These are phyloP conservation scores for Lactifluus subvellereus DNA, from an alignment of 768 basidiomycete species.

Conservation along the genomic window DNA sequence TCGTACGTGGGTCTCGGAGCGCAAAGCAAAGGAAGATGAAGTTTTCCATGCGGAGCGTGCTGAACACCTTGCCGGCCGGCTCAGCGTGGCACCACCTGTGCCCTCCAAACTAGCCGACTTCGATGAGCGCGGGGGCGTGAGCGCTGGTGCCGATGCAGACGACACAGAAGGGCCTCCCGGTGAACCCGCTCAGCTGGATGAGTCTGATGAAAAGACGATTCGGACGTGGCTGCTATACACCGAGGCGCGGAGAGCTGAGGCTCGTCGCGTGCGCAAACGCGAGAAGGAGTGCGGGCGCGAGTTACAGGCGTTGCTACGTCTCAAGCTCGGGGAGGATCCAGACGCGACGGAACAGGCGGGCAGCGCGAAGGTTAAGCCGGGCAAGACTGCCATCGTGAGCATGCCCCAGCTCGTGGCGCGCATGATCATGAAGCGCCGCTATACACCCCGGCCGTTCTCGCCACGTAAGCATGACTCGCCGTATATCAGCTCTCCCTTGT, in stretches of 20 bases:
- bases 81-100: slow-evolving; percentile 21
- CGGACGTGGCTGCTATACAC: slow-evolving; percentile 32
- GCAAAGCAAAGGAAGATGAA: slow-evolving; percentile 23
- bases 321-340: slow-evolving; percentile 41
- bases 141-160: slow-evolving; percentile 28
- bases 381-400: slow-evolving; percentile 25
- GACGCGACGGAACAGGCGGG: slow-evolving; percentile 26
- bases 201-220: slow-evolving; percentile 21
- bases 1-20: slow-evolving; percentile 21
- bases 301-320: slow-evolving; percentile 47
- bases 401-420: slow-evolving; percentile 42
- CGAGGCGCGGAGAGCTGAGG: slow-evolving; percentile 35
- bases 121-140: slow-evolving; percentile 29
- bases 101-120: slow-evolving; percentile 25
- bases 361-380: slow-evolving; percentile 20
- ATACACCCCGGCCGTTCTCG: slow-evolving; percentile 35
- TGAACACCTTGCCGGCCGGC: slow-evolving; percentile 17
- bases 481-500: slow-evolving; percentile 32
- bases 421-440: slow-evolving; percentile 42
- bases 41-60: slow-evolving; percentile 17
- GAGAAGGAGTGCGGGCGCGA: slow-evolving; percentile 53
- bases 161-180: slow-evolving; percentile 37
- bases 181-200: slow-evolving; percentile 29
- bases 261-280: slow-evolving; percentile 40
- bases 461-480: slow-evolving; percentile 31